Evolutionary conservation across 306 rosid species (phyloP).

Genomic region (Cicer chorassanicum): DNA sequence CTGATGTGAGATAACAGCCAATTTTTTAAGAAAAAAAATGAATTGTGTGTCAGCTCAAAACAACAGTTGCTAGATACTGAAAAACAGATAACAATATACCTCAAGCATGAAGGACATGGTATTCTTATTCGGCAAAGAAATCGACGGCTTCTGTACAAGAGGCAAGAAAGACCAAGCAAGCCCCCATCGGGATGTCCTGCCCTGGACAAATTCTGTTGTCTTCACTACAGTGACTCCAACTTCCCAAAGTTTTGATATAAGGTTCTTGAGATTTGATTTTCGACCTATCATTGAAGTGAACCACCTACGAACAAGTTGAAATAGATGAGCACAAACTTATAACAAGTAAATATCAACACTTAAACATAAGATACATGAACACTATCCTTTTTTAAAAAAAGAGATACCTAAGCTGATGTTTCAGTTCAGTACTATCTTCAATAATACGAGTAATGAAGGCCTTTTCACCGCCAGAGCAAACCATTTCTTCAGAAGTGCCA

Average conservation of each 20-base stretch:
- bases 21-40: background rate
- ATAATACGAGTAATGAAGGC: slow-evolving; percentile 78
- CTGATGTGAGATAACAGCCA: slow-evolving; percentile 29
- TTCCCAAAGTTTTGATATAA: slow-evolving; percentile 72
- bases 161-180: slow-evolving; percentile 93
- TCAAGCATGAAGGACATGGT: slow-evolving; percentile 72
- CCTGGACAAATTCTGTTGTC: slow-evolving; percentile 94
- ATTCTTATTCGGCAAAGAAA: slow-evolving; percentile 58
- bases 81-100: slow-evolving; percentile 42
- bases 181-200: slow-evolving; percentile 85
- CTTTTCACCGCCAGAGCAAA: slow-evolving; percentile 87
- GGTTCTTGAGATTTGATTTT: slow-evolving; percentile 64
- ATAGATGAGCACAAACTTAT: background rate
- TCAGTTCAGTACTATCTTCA: slow-evolving; percentile 72
- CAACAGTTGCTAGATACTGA: slow-evolving; percentile 18
- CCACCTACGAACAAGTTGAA: slow-evolving; percentile 62
- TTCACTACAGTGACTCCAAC: slow-evolving; percentile 81
- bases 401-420: slow-evolving; percentile 64
- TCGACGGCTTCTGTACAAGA: slow-evolving; percentile 53
- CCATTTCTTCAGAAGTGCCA: slow-evolving; percentile 82
- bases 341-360: slow-evolving; percentile 20
- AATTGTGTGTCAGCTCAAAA: background rate
- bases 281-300: slow-evolving; percentile 85
- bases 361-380: slow-evolving; percentile 12
- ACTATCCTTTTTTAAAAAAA: slow-evolving; percentile 1